phyloP scores from a whole-genome alignment of 768 basidiomycete species.

The Pleurotus cornucopiae region DNA sequence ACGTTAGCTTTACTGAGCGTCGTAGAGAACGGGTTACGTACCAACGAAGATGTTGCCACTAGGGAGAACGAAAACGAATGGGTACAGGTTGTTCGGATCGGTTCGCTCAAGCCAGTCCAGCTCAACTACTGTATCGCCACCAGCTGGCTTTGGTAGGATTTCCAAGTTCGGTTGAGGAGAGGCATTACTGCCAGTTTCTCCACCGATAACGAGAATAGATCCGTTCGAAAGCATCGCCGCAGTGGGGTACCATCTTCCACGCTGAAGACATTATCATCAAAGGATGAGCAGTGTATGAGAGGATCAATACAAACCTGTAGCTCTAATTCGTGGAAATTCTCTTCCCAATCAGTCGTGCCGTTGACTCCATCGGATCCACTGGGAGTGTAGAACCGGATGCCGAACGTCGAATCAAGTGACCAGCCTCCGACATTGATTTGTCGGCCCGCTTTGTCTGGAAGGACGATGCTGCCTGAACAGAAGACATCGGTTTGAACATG shows the following conservation, averaged over 20 bases:
- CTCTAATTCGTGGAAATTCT: constrained; percentile 50
- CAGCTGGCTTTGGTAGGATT: constrained; percentile 61
- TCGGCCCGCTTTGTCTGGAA: constrained; percentile 70
- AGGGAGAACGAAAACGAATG: constrained; percentile 70
- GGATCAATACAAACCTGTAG: constrained; percentile 45
- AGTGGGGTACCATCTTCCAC: constrained; percentile 70
- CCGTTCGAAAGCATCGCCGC: constrained; percentile 72
- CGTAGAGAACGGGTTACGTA: constrained; percentile 23
- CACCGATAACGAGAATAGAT: constrained; percentile 67
- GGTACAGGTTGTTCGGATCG: constrained; percentile 79
- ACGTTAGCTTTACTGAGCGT: background rate
- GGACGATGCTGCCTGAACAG: constrained; percentile 68
- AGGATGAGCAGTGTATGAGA: background rate
- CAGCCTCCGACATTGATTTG: constrained; percentile 66
- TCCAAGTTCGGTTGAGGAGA: constrained; percentile 66
- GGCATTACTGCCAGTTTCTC: constrained; percentile 69
- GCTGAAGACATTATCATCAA: constrained; percentile 24
- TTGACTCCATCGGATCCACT: constrained; percentile 65
- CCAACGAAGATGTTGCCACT: constrained; percentile 68
- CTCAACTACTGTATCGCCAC: constrained; percentile 55
- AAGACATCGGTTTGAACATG: constrained; percentile 77
- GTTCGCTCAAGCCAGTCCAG: constrained; percentile 69
- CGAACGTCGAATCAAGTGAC: constrained; percentile 69
- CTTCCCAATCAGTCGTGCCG: constrained; percentile 78
- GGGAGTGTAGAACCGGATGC: constrained; percentile 70